A percentile compares a stretch with the other conserved stretches of the same genome.
These are phyloP conservation scores for Nissolia schottii DNA, from an alignment of 306 rosid genomes.

Conservation along the genomic window DNA sequence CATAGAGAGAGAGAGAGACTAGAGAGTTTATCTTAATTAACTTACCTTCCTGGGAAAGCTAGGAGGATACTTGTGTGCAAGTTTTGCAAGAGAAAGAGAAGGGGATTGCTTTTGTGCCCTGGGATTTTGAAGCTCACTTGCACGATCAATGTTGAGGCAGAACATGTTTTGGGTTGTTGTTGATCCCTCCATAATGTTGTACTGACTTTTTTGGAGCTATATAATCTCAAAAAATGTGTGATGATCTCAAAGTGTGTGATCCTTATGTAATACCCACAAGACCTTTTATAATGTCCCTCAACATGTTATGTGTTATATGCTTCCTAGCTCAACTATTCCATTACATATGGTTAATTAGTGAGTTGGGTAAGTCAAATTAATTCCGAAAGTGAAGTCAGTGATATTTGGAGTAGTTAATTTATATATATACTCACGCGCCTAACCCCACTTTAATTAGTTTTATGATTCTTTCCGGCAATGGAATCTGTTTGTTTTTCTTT, in stretches of 20 bases:
- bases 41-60: conserved; percentile 50
- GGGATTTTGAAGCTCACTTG: conserved; percentile 23
- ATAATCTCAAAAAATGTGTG: background rate
- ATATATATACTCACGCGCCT: no score
- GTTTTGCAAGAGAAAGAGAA: background rate
- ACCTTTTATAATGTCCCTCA: background rate
- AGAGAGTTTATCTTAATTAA: background rate
- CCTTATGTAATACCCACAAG: background rate
- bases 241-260: background rate
- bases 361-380: background rate
- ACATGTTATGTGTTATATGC: no score
- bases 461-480: no score
- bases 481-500: no score
- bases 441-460: no score
- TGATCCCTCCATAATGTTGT: conserved; percentile 28
- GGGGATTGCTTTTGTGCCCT: background rate
- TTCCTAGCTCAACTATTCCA: background rate
- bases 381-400: background rate
- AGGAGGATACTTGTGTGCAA: conserved; percentile 41
- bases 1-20: no score
- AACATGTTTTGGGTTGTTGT: background rate
- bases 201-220: background rate
- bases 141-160: background rate
- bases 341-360: background rate
- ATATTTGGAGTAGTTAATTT: background rate